Evolutionary conservation across 164 flowering plant genomes (phyloP).

Genomic region (Aristolochia contorta): DNA sequence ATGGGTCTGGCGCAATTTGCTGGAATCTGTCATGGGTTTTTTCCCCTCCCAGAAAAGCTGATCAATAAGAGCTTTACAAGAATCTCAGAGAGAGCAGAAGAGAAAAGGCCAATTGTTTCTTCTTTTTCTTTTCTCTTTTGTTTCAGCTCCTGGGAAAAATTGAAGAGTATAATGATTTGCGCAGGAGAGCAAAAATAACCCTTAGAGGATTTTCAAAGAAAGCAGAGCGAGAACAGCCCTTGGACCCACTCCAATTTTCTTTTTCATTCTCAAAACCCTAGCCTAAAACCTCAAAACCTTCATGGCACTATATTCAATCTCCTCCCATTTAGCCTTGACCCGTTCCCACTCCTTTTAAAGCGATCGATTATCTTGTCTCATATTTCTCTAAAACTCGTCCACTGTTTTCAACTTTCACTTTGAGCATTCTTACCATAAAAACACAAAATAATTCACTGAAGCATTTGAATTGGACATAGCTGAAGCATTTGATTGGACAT

Average conservation of each 20-base stretch:
- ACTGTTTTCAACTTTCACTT: no score
- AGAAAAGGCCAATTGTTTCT: background rate
- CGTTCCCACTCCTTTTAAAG: no score
- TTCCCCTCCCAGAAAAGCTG: constrained; percentile 11
- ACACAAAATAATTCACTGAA: no score
- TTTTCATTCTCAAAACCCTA: background rate
- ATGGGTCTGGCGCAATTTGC: constrained; percentile 11
- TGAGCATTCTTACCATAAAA: no score
- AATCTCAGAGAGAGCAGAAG: constrained; percentile 3
- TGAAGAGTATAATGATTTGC: constrained; percentile 12
- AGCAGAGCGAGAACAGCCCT: background rate
- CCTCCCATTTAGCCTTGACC: background rate
- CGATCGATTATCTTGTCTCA: no score
- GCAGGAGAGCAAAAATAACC: background rate
- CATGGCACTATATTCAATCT: background rate
- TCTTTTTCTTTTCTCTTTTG: background rate
- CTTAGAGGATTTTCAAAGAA: constrained; percentile 11
- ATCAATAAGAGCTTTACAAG: constrained; percentile 9
- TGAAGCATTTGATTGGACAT: no score
- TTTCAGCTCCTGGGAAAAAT: background rate
- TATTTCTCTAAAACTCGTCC: no score
- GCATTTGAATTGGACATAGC: no score
- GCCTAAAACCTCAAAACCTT: background rate
- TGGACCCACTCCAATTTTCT: constrained; percentile 1
- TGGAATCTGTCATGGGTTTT: constrained; percentile 17